Evolutionary conservation across 2,329 filamentous ascomycete genomes (phyloP).

Genomic region (Neocatenulostroma microsporum): DNA sequence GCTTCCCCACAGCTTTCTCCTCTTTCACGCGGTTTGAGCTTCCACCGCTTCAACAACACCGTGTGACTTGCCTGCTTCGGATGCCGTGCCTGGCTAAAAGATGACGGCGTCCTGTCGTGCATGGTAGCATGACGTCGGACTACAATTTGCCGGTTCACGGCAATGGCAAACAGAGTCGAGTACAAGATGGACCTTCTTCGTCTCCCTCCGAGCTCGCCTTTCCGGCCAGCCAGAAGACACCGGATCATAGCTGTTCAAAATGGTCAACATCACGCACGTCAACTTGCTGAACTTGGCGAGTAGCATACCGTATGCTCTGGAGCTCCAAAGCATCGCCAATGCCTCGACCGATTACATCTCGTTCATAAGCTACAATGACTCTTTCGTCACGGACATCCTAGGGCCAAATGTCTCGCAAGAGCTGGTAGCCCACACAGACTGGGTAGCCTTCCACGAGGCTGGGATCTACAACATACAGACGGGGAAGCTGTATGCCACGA

Average conservation of each 20-base stretch:
- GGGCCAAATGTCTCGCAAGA: slow-evolving; percentile 24
- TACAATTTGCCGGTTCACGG: too few relatives aligned
- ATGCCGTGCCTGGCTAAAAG: neutral
- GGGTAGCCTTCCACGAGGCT: slow-evolving; percentile 35
- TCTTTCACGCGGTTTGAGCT: too few relatives aligned
- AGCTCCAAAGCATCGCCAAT: slow-evolving; percentile 23
- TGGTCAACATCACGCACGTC: slow-evolving; percentile 30
- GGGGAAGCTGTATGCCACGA: slow-evolving; percentile 37
- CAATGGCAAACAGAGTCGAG: neutral
- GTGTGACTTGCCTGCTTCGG: too few relatives aligned
- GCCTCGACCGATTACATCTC: slow-evolving; percentile 23
- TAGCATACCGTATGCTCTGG: slow-evolving; percentile 25
- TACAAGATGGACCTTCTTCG: too few relatives aligned
- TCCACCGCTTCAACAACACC: too few relatives aligned
- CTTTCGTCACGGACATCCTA: slow-evolving; percentile 25
- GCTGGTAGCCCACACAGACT: slow-evolving; percentile 20
- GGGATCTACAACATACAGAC: slow-evolving; percentile 27
- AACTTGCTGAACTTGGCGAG: slow-evolving; percentile 26
- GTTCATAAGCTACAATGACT: slow-evolving; percentile 23
- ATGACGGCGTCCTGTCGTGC: neutral
- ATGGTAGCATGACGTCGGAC: neutral
- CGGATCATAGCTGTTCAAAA: too few relatives aligned
- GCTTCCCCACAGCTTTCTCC: too few relatives aligned
- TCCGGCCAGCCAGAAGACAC: too few relatives aligned
- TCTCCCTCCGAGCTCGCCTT: too few relatives aligned